These are phyloP conservation scores for Penicillium sp. DNA, from an alignment of 2,329 filamentous ascomycete genomes.

Conservation along the genomic window DNA sequence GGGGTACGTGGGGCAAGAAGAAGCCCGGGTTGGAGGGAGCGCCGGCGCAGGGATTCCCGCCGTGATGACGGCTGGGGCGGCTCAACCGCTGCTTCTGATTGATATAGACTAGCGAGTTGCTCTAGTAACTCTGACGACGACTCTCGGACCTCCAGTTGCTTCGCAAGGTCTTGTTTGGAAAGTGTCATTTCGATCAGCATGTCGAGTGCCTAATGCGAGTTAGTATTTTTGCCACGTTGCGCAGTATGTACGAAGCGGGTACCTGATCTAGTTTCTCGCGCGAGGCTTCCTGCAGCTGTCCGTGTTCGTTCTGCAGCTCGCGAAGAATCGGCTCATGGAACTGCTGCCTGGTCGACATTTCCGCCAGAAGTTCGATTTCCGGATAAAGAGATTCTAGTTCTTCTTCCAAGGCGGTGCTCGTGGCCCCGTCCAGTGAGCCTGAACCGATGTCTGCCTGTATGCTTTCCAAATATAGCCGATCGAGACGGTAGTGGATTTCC, in stretches of 20 bases:
- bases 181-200: conserved; percentile 36
- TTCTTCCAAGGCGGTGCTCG: conserved; percentile 31
- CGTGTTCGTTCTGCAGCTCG: conserved; percentile 35
- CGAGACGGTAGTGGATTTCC: conserved; percentile 42
- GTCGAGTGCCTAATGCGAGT: conserved; percentile 32
- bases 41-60: conserved; percentile 29
- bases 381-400: conserved; percentile 43
- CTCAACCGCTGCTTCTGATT: conserved; percentile 29
- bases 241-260: conserved; percentile 7
- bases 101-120: conserved; percentile 33
- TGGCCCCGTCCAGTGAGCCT: conserved; percentile 13
- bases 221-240: conserved; percentile 3
- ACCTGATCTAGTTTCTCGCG: conserved; percentile 39
- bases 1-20: conserved; percentile 17
- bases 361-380: conserved; percentile 42
- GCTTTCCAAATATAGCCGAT: conserved; percentile 41
- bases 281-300: conserved; percentile 29
- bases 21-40: conserved; percentile 25
- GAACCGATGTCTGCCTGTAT: conserved; percentile 13
- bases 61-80: conserved; percentile 24
- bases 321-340: conserved; percentile 43
- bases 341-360: conserved; percentile 46
- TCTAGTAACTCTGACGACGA: conserved; percentile 39
- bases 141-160: conserved; percentile 33
- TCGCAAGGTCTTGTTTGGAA: conserved; percentile 30